Base-by-base conservation (phyloP, 768 basidiomycete species). In the Cubamyces sp. region DNA sequence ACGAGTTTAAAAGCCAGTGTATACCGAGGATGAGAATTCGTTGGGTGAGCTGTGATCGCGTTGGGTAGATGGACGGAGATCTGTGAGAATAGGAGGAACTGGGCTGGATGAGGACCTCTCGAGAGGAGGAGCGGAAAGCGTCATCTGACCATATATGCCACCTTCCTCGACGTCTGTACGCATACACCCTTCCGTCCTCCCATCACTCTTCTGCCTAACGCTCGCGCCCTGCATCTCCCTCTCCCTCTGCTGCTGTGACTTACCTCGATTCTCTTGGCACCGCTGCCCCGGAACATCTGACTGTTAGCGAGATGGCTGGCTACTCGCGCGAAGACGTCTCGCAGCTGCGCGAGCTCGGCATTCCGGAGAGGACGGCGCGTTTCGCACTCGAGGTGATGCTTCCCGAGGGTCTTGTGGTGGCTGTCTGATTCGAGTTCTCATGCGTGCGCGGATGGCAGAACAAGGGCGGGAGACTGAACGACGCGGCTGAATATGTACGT, bases 381-480 rank as follows among this genome's bases (percentile, higher is more conserved):
- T 55, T 52, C 23, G 65, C 60, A n/a, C 55, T 62, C 42, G 65
- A 69, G 68, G 68, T 68, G 52, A 50, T 39, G 21, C n/a, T 37
- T n/a, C 30, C 19, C 7, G 23, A 49, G 26, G 51, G 9, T 15
- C 45, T 41, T 23, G 21, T 37, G 15, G 34, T 46, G 41, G 11
- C 19, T 50, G n/a, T 16, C 19, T 49, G n/a, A n/a, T n/a, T n/a
- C n/a, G n/a, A 23, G 21, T 51, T 37, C 55, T 64, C 42, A 66
- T 48, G 43, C 12, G 45, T 21, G 40, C 16, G 39, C 12, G n/a
- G 40, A 21, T 34, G 15, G 52, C 57, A 67, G 66, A 53, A 41
- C 45, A 64, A 56, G 50, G 52, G 60, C 46, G 68, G 64, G 46
- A 54, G 43, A 28, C 6, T 52, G 43, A 48, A 63, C 30, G 61